Percentiles rank a stretch among this genome's conserved stretches.
These are phyloP conservation scores for Trametes punicea DNA, from an alignment of 768 basidiomycete species.

Conservation along the genomic window DNA sequence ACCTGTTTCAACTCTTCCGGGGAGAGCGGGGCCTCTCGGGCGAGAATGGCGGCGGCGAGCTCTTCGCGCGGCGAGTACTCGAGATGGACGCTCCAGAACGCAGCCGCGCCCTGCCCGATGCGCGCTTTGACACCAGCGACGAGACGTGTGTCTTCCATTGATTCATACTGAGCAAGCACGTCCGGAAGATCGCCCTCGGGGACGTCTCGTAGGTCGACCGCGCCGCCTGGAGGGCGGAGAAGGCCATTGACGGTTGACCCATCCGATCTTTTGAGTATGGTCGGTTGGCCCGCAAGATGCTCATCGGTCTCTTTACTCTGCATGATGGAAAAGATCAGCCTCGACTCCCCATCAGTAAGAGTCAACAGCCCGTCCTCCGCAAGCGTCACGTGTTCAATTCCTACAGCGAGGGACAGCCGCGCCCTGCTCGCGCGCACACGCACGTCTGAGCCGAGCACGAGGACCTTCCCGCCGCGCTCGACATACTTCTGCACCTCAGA, in stretches of 20 bases:
- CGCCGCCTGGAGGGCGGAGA: neutral
- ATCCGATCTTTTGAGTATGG: neutral
- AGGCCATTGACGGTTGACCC: neutral
- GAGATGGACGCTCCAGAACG: conserved; percentile 55
- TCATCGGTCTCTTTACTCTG: neutral
- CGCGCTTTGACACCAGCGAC: conserved; percentile 4
- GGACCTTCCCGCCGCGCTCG: conserved; percentile 63
- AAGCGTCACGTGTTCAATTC: conserved; percentile 35
- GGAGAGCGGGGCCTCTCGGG: neutral
- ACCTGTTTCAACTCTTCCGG: conserved; percentile 10
- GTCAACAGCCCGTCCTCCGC: conserved; percentile 35
- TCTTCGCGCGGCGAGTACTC: conserved; percentile 50
- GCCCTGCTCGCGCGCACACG: neutral
- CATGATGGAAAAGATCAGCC: conserved; percentile 4
- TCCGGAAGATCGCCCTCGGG: neutral
- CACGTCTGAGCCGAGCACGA: conserved; percentile 59
- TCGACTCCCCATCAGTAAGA: conserved; percentile 7
- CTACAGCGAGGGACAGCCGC: conserved; percentile 31
- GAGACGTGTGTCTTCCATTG: neutral
- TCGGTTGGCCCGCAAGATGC: neutral
- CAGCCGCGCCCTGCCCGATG: conserved; percentile 27
- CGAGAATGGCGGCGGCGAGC: conserved; percentile 28
- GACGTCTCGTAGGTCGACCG: neutral
- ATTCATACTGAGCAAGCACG: neutral
- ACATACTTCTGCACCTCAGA: conserved; percentile 46